These are phyloP conservation scores for Babjeviella inositovora DNA, from an alignment of 805 yeast species.

Conservation along the genomic window DNA sequence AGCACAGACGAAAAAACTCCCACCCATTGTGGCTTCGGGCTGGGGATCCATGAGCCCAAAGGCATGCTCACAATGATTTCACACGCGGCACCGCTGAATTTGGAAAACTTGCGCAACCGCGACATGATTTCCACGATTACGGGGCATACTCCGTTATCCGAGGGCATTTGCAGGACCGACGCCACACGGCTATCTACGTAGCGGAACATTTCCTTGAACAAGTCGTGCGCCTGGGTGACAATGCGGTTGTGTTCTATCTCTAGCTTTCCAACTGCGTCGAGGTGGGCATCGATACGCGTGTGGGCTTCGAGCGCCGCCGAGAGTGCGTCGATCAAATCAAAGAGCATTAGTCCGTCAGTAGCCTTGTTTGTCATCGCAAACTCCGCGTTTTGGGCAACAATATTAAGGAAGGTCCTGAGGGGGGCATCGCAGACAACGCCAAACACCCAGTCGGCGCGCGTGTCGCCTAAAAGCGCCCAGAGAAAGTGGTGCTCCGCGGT, in stretches of 20 bases:
- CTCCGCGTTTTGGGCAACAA: constrained; percentile 1
- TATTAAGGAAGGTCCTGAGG: neutral
- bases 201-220: constrained; percentile 41
- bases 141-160: constrained; percentile 59
- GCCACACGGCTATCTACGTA: constrained; percentile 36
- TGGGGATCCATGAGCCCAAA: constrained; percentile 56
- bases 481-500: too few relatives aligned
- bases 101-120: constrained; percentile 46
- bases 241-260: constrained; percentile 6
- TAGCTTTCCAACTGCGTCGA: constrained; percentile 5
- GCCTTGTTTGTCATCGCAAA: constrained; percentile 21
- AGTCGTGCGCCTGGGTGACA: constrained; percentile 10
- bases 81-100: constrained; percentile 34
- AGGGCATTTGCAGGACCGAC: constrained; percentile 29
- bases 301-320: constrained; percentile 8
- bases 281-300: constrained; percentile 4
- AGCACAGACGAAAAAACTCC: constrained; percentile 29
- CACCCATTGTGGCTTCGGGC: constrained; percentile 38
- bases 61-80: constrained; percentile 31
- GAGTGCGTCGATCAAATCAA: constrained; percentile 40
- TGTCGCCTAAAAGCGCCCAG: too few relatives aligned
- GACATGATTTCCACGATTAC: constrained; percentile 61
- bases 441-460: too few relatives aligned
- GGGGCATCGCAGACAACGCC: too few relatives aligned
- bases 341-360: constrained; percentile 33